Percentiles rank a stretch among this genome's conserved stretches.
Conservation (phyloP, 2,329 filamentous ascomycete species). For the Ascochyta koolunga region DNA sequence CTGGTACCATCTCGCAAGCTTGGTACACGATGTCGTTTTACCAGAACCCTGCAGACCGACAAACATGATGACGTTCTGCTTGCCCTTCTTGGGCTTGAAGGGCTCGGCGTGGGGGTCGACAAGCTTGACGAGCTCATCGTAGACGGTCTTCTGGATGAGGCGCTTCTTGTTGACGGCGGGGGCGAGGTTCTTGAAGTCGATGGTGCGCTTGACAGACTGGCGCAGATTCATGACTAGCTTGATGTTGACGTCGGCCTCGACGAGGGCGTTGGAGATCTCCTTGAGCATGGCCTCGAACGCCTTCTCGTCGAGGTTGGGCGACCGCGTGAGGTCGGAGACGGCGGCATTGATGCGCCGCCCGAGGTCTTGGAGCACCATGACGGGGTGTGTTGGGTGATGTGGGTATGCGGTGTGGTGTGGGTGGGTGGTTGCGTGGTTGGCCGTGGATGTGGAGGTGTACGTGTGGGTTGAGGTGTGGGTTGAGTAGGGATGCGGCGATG, state of each 20-base stretch:
- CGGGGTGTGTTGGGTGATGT: constrained; percentile 19
- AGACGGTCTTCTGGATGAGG: constrained; percentile 96
- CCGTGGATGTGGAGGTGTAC: not conserved
- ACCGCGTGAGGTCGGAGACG: constrained; percentile 89
- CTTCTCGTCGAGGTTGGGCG: constrained; percentile 96
- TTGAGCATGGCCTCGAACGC: constrained; percentile 98
- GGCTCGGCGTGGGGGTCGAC: constrained; percentile 95
- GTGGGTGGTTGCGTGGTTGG: not conserved
- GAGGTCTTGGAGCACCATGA: constrained; percentile 98
- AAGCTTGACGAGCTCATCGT: constrained; percentile 92
- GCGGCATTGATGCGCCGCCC: constrained; percentile 98
- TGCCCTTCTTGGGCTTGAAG: constrained; percentile 96
- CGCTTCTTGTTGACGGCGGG: constrained; percentile 97
- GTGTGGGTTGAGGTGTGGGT: constrained; percentile 2
- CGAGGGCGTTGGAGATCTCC: constrained; percentile 92
- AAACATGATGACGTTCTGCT: constrained; percentile 98
- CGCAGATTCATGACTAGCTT: constrained; percentile 88
- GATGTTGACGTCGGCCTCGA: constrained; percentile 97
- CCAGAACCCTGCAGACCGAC: constrained; percentile 96
- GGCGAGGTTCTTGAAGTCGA: constrained; percentile 94
- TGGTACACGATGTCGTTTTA: constrained; percentile 98
- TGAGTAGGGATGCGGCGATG: constrained; percentile 12
- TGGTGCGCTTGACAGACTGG: constrained; percentile 86
- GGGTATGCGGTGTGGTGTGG: not conserved
- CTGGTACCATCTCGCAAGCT: constrained; percentile 93